Conservation (phyloP, 371 early-diverging fungal genomes). For the Batkoa obscura region DNA sequence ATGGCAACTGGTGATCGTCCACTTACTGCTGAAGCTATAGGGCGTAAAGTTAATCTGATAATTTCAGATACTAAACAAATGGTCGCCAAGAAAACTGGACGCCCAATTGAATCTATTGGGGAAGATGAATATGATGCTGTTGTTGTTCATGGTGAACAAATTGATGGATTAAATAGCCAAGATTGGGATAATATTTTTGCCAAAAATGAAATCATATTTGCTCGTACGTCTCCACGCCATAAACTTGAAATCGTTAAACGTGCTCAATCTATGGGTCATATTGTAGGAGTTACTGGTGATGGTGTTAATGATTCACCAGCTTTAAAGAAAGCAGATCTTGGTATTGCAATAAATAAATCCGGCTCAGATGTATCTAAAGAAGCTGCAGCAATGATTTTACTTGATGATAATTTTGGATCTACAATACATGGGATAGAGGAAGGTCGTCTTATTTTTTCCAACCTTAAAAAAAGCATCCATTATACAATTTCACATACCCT, state of each 20-base stretch:
- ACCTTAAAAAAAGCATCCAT: conserved; percentile 82
- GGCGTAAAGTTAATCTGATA: conserved; percentile 80
- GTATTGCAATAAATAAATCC: conserved; percentile 88
- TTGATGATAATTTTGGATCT: conserved; percentile 37
- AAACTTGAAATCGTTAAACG: conserved; percentile 73
- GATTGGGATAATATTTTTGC: conserved; percentile 78
- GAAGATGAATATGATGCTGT: conserved; percentile 69
- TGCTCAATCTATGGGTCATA: conserved; percentile 63
- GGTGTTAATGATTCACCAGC: conserved; percentile 88
- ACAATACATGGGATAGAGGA: conserved; percentile 26
- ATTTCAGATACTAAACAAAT: conserved; percentile 58
- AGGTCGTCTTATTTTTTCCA: conserved; percentile 84
- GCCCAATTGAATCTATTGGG: conserved; percentile 28
- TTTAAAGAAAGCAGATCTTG: conserved; percentile 87
- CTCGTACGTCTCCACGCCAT: conserved; percentile 79
- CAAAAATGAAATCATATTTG: conserved; percentile 79
- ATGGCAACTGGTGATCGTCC: conserved; percentile 96
- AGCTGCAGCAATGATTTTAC: conserved; percentile 89
- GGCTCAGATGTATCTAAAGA: conserved; percentile 95
- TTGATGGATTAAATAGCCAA: conserved; percentile 48
- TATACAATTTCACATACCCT: conserved; percentile 82
- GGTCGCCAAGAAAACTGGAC: conserved; percentile 42
- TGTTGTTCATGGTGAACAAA: conserved; percentile 77
- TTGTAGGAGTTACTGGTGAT: conserved; percentile 87
- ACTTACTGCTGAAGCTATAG: conserved; percentile 68